These are phyloP conservation scores for Thraustotheca clavata DNA, from an alignment of 352 stramenopile species.

Conservation along the genomic window DNA sequence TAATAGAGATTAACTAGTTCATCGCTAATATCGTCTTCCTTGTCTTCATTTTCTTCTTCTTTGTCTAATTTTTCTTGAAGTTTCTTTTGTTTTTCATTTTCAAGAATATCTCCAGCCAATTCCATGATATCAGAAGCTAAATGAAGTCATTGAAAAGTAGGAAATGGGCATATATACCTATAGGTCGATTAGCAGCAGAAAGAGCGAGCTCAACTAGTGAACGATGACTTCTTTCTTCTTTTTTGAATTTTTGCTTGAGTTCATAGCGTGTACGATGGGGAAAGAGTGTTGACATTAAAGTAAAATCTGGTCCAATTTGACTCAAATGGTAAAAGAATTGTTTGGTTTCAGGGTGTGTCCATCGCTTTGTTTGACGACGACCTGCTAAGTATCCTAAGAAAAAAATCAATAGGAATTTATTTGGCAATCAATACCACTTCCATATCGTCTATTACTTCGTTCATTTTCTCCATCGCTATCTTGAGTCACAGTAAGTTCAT, in stretches of 20 bases:
- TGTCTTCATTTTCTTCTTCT: constrained; percentile 1
- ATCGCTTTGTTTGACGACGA: constrained; percentile 26
- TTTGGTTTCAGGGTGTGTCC: constrained; percentile 77
- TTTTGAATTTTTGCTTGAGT: constrained; percentile 85
- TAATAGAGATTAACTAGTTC: too few species aligned
- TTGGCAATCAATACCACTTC: background rate
- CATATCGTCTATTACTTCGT: background rate
- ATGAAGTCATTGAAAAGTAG: background rate
- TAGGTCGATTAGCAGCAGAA: constrained; percentile 49
- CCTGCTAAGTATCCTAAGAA: constrained; percentile 11
- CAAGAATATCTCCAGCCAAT: background rate
- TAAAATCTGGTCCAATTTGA: constrained; percentile 78
- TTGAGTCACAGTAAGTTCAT: constrained; percentile 23
- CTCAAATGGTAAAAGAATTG: constrained; percentile 85
- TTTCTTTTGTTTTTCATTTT: constrained; percentile 5
- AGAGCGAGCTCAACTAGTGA: constrained; percentile 73
- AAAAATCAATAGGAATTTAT: background rate
- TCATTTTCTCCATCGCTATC: constrained; percentile 24
- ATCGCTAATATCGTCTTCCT: background rate
- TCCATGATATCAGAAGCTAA: background rate
- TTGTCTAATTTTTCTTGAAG: background rate
- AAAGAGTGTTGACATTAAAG: constrained; percentile 81
- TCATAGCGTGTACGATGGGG: constrained; percentile 72
- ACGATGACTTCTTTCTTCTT: constrained; percentile 70
- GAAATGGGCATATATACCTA: constrained; percentile 26